phyloP scores from a whole-genome alignment of 1,284 basidiomycete species.

The Apiotrichum sp. region DNA sequence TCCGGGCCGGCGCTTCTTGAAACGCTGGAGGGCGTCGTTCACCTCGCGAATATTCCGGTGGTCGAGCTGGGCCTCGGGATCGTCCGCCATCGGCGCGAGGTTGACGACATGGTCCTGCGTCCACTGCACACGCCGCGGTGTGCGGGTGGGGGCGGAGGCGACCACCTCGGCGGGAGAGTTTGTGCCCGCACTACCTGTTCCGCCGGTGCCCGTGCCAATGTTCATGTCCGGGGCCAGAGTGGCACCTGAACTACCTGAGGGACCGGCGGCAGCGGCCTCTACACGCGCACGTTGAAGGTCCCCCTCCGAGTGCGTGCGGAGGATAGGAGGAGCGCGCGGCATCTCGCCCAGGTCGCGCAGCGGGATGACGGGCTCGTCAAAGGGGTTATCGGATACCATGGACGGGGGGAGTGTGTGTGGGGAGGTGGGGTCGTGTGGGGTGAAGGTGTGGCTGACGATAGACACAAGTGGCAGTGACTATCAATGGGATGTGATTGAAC shows the following conservation, averaged over 20 bases:
- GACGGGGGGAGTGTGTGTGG: too few relatives aligned
- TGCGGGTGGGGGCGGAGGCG: constrained; percentile 14
- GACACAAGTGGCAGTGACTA: too few relatives aligned
- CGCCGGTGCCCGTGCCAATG: background rate
- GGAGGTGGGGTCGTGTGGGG: too few relatives aligned
- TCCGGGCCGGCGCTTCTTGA: constrained; percentile 7
- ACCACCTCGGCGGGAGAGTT: background rate
- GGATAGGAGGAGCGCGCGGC: constrained; percentile 8
- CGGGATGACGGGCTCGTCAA: constrained; percentile 13
- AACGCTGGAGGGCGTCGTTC: constrained; percentile 34
- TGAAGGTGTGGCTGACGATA: too few relatives aligned
- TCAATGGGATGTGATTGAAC: too few relatives aligned
- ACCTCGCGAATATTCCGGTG: constrained; percentile 38
- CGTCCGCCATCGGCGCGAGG: constrained; percentile 32
- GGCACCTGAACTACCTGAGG: too few relatives aligned
- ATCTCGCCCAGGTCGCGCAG: constrained; percentile 1
- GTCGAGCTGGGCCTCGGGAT: constrained; percentile 10
- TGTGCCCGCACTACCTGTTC: background rate
- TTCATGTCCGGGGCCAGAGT: too few relatives aligned
- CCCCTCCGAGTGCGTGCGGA: background rate
- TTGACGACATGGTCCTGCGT: constrained; percentile 37
- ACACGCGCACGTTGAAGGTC: background rate
- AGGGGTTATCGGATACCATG: constrained; percentile 35
- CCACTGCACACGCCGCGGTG: constrained; percentile 43
- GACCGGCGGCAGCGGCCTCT: too few relatives aligned